Percentiles rank a stretch among this genome's conserved stretches.
phyloP scores from a whole-genome alignment of 441 rosid species.

The Gossypium trilobum region DNA sequence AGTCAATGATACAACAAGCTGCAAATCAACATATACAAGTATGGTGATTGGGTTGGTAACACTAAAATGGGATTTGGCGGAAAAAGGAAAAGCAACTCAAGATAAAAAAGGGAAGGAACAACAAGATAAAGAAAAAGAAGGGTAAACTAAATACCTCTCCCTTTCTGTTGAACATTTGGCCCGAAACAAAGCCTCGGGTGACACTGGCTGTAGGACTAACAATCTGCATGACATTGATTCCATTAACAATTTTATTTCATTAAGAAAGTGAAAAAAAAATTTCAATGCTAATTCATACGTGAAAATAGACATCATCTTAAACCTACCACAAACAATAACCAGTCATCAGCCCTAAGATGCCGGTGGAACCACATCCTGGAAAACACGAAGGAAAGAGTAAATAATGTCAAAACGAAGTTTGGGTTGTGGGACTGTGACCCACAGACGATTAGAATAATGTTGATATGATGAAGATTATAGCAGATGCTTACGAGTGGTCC shows the following conservation, averaged over 20 bases:
- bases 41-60: neutral
- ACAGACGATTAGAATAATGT: neutral
- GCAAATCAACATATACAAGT: conserved; percentile 20
- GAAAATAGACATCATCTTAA: neutral
- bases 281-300: neutral
- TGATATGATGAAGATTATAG: neutral
- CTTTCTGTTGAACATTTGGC: conserved; percentile 62
- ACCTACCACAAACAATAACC: conserved; percentile 73
- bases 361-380: conserved; percentile 92
- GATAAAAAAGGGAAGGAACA: neutral
- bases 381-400: conserved; percentile 9
- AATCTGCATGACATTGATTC: conserved; percentile 31
- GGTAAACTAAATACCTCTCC: conserved; percentile 56
- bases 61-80: neutral
- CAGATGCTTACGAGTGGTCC: conserved; percentile 74
- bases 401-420: neutral
- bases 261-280: neutral
- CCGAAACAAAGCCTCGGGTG: conserved; percentile 66
- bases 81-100: neutral
- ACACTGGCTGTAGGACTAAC: conserved; percentile 48
- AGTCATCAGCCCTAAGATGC: conserved; percentile 76
- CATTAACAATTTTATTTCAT: neutral
- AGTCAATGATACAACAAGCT: conserved; percentile 64
- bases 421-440: neutral
- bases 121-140: neutral